Base-by-base conservation (phyloP, 2,329 filamentous ascomycete species). In the Cryphonectria parasitica region DNA sequence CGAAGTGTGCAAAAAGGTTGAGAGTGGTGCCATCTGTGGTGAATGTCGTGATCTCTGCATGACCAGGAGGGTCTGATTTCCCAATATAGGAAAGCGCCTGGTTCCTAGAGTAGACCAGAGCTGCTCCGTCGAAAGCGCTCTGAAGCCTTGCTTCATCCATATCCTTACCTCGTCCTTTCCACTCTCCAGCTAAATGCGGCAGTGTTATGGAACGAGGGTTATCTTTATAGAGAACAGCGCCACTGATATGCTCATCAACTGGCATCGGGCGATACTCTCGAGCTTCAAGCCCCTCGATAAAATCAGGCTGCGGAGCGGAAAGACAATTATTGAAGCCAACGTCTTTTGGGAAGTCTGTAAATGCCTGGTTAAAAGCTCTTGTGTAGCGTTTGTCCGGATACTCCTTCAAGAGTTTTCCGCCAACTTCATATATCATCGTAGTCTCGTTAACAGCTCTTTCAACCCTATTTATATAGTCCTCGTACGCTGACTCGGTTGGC, bases 1-100 rank as follows among this genome's bases (percentile, higher is more conserved):
- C 71, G 54, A 78, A 75, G 34, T 79, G 77, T 0, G 77, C 75
- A n/a, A 61, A 78, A 8, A 77, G 54, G 66, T 76, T 72, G 39
- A 78, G 41, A n/a, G 43, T 71, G 1, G 66, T 71, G 39, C 77
- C 78, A 49, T 79, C 70, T 1, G 77, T 76, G 43, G 75, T 74
- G 65, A 79, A 79, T 0, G 77, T 78, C 3, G 72, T 74, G 67
- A 79, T 31, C 10, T 69, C 64, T 4, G 77, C 72, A 41, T 75
- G 70, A 7, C 75, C 75, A 0, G 70, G 31, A 2, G 72, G 68
- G 22, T 76, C 70, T 2, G 74, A 25, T 28, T 69, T 67, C 0
- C 71, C 73, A 0, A 77, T 22, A 11, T 69, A 74, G 10, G 56
- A 4, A 2, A 79, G 75, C 28, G 77, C 77, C 25, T 75, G 67